A percentile compares a stretch with the other conserved stretches of the same genome.
Evolutionary conservation across 768 basidiomycete species (phyloP).

Genomic region (Russula sp.): DNA sequence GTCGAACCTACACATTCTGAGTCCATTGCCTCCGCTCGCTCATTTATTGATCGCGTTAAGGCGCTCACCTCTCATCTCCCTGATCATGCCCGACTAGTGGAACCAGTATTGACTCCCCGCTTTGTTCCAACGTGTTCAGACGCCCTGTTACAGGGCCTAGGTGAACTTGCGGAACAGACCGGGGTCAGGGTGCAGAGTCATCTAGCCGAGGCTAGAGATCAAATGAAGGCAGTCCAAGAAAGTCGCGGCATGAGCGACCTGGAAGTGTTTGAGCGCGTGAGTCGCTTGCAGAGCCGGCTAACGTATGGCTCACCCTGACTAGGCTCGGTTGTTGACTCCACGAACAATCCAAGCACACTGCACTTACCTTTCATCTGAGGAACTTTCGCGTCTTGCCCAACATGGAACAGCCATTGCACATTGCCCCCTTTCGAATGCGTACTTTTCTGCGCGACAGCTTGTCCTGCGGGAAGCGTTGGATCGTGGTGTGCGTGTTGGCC

Average conservation of each 20-base stretch:
- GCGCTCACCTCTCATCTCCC: conserved; percentile 36
- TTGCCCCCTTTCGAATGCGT: conserved; percentile 84
- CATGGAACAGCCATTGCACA: conserved; percentile 65
- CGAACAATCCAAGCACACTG: conserved; percentile 83
- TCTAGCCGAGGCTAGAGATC: conserved; percentile 71
- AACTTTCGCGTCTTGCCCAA: conserved; percentile 43
- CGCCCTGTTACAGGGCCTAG: conserved; percentile 56
- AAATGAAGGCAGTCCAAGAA: conserved; percentile 61
- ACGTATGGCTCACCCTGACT: not conserved
- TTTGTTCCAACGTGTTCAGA: conserved; percentile 87
- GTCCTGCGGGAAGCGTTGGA: conserved; percentile 63
- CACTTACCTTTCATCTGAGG: conserved; percentile 57
- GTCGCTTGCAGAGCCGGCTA: not conserved
- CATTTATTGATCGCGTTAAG: conserved; percentile 50
- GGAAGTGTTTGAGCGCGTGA: conserved; percentile 65
- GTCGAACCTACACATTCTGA: conserved; percentile 47
- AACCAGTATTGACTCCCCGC: conserved; percentile 82
- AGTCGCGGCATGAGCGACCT: conserved; percentile 61
- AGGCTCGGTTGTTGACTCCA: conserved; percentile 51
- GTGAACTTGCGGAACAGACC: conserved; percentile 40
- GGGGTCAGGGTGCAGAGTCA: conserved; percentile 70
- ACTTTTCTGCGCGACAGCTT: conserved; percentile 72
- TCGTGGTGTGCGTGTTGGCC: conserved; percentile 57
- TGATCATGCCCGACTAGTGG: conserved; percentile 45
- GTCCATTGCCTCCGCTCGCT: conserved; percentile 43